Evolutionary conservation across 78 protist species (phyloP), one percentile per base, ranked within the genome.

Genomic region (Corallochytrium limacisporum): DNA sequence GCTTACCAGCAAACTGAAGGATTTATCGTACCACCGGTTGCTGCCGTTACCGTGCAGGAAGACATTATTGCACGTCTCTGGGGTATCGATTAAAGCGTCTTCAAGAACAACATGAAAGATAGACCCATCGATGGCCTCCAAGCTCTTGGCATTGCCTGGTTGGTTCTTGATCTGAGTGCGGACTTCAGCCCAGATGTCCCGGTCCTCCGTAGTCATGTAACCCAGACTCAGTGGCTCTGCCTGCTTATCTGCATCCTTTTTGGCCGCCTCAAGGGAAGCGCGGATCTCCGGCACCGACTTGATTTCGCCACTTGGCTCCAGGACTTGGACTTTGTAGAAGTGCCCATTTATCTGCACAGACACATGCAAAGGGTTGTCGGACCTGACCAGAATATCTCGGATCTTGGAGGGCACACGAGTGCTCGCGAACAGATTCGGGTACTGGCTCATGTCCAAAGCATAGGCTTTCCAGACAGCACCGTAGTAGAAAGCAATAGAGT

Each of bases 1-100:
- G 28, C 1, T 7, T 13, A 72, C 73, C 35, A 79, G 71, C 32
- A 79, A 2, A 16, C 42, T 31, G 44, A 72, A 51, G 43, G 59
- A 32, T 69, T 71, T 71, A 38, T 79, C 84, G 62, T 65, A 79
- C 57, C 65, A 79, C 10, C 84, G 72, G 40, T 79, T 72, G 42
- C 26, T 1, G 16, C 78, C 78, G 16, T 57, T 3, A 22, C 75
- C 82, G 48, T 62, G 73, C 39, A 65, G 70, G 42, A 75, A 0
- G 26, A 33, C 44, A 57, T 39, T 39, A 57, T 57, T 24, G 16
- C 13, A n/a, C n/a, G n/a, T n/a, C n/a, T n/a, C n/a, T n/a, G n/a
- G n/a, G n/a, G n/a, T n/a, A n/a, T n/a, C n/a, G n/a, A n/a, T n/a
- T n/a, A n/a, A n/a, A n/a, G n/a, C n/a, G n/a, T n/a, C n/a, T n/a